phyloP scores from a whole-genome alignment of 208 protist species.

The Vickermania spadyakhi region DNA sequence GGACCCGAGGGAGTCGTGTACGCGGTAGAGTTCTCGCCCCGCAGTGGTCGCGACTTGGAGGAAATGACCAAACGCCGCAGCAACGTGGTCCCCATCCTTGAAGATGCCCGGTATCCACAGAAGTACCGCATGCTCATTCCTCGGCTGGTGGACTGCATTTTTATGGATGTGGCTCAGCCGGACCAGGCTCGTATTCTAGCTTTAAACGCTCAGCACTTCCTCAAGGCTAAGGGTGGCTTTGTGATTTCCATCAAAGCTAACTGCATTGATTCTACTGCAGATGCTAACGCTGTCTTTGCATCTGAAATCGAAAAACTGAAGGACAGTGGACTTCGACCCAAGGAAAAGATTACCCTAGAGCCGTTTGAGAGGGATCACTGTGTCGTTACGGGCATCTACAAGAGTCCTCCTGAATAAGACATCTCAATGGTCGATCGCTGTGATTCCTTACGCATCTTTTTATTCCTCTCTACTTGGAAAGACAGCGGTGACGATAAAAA shows the following conservation, averaged over 20 bases:
- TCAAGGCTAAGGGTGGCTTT: slow-evolving; percentile 99
- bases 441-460: not conserved
- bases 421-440: no score
- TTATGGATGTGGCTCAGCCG: slow-evolving; percentile 99
- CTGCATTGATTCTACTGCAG: slow-evolving; percentile 99
- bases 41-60: slow-evolving; percentile 98
- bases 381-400: slow-evolving; percentile 90
- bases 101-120: slow-evolving; percentile 99
- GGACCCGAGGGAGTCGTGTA: slow-evolving; percentile 98
- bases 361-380: slow-evolving; percentile 99
- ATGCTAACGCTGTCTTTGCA: slow-evolving; percentile 96
- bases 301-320: slow-evolving; percentile 95
- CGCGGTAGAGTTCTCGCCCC: slow-evolving; percentile 99
- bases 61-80: slow-evolving; percentile 99
- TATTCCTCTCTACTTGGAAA: not conserved
- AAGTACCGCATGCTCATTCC: slow-evolving; percentile 99
- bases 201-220: slow-evolving; percentile 98
- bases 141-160: slow-evolving; percentile 98
- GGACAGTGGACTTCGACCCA: slow-evolving; percentile 93
- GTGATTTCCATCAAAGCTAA: slow-evolving; percentile 99
- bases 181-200: slow-evolving; percentile 99
- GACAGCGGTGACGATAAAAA: not conserved
- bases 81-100: slow-evolving; percentile 99
- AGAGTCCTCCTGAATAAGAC: slow-evolving; percentile 52
- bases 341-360: slow-evolving; percentile 98